Evolutionary conservation across 108 stramenopile species (phyloP).

Genomic region (Pseudonitzschia pungens): DNA sequence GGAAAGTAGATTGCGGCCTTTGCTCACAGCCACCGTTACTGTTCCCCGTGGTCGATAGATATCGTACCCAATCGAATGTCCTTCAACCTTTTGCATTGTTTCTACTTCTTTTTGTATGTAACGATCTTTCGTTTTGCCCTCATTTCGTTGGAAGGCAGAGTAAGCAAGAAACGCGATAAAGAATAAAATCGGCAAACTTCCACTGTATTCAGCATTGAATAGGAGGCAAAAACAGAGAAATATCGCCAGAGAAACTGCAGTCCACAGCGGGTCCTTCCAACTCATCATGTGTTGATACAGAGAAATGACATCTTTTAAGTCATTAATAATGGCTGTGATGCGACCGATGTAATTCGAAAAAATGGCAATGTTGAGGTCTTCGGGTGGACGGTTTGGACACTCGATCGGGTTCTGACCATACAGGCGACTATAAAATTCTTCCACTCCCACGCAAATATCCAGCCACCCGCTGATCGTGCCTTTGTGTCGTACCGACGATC

Average conservation of each 20-base stretch:
- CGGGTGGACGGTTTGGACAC: conserved; percentile 59
- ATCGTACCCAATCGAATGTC: conserved; percentile 45
- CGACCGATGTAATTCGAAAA: conserved; percentile 75
- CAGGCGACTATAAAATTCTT: conserved; percentile 57
- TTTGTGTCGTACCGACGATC: not conserved
- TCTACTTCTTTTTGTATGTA: conserved; percentile 64
- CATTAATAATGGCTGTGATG: conserved; percentile 58
- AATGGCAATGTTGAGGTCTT: conserved; percentile 60
- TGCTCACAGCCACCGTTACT: conserved; percentile 45
- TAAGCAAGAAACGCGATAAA: conserved; percentile 56
- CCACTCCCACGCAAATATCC: conserved; percentile 58
- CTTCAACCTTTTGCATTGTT: conserved; percentile 45
- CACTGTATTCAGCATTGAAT: conserved; percentile 51
- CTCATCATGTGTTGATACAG: conserved; percentile 59
- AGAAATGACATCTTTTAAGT: conserved; percentile 48
- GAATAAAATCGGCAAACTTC: conserved; percentile 48
- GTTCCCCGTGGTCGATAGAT: conserved; percentile 66
- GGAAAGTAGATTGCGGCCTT: conserved; percentile 64
- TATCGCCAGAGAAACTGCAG: conserved; percentile 44
- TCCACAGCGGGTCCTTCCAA: conserved; percentile 72
- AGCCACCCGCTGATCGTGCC: conserved; percentile 69
- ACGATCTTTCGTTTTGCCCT: conserved; percentile 41
- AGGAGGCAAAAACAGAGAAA: conserved; percentile 29
- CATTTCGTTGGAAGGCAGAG: conserved; percentile 36
- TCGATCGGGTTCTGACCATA: conserved; percentile 51